Evolutionary conservation across 441 rosid species (phyloP).

Genomic region (Populus hybrid): DNA sequence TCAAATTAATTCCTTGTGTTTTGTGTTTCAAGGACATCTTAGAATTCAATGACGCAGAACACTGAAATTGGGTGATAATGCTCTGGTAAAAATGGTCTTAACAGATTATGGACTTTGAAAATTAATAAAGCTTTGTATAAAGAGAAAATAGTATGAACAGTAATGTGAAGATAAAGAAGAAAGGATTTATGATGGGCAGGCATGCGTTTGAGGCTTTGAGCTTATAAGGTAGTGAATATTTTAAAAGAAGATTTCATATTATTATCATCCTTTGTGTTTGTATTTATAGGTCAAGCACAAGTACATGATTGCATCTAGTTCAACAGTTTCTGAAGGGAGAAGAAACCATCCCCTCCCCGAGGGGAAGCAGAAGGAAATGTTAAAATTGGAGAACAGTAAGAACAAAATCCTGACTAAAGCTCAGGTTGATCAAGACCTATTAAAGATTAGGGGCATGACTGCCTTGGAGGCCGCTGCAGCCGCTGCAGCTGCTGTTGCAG

Average conservation of each 20-base stretch:
- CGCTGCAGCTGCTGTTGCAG: slow-evolving; percentile 91
- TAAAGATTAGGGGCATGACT: slow-evolving; percentile 72
- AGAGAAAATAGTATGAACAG: not conserved
- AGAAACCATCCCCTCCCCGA: slow-evolving; percentile 45
- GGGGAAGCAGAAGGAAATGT: slow-evolving; percentile 53
- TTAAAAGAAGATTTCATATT: not conserved
- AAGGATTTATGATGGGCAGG: not conserved
- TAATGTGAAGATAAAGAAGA: not conserved
- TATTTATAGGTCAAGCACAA: slow-evolving; percentile 58
- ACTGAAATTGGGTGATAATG: not conserved
- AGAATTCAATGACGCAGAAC: not conserved
- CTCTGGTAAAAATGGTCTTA: too few species aligned
- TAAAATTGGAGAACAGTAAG: slow-evolving; percentile 44
- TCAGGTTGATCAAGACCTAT: slow-evolving; percentile 54
- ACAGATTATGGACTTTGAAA: too few species aligned
- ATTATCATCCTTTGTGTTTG: slow-evolving; percentile 7
- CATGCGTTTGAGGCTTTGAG: not conserved
- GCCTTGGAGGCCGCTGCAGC: slow-evolving; percentile 89
- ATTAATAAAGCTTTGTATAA: not conserved
- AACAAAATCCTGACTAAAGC: slow-evolving; percentile 39
- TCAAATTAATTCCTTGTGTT: not conserved
- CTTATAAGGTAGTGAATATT: not conserved
- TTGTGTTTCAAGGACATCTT: not conserved
- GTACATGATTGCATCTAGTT: slow-evolving; percentile 48
- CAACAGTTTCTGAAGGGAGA: slow-evolving; percentile 37